Evolutionary conservation across 495 filamentous ascomycete genomes (phyloP).

Genomic region (Aspergillus cavernicola): DNA sequence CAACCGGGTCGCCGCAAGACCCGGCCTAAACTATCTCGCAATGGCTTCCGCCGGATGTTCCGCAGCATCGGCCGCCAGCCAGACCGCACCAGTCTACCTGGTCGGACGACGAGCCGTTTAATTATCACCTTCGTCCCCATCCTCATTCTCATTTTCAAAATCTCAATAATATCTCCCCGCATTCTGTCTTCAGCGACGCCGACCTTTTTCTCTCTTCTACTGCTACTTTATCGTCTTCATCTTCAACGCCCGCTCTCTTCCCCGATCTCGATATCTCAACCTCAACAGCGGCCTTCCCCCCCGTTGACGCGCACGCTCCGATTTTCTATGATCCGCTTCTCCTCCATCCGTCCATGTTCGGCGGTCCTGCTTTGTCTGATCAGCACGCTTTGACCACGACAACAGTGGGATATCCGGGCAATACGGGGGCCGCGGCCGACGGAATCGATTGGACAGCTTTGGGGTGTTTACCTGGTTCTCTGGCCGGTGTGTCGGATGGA

Average conservation of each 20-base stretch:
- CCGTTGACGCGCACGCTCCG: conserved; percentile 10
- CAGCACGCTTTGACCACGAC: not conserved
- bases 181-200: conserved; percentile 1
- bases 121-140: not conserved
- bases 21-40: conserved; percentile 17
- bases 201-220: not conserved
- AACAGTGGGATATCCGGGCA: conserved; percentile 5
- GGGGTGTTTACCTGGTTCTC: conserved; percentile 7
- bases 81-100: conserved; percentile 3
- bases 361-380: conserved; percentile 1
- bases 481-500: not conserved
- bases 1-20: conserved; percentile 15
- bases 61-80: conserved; percentile 9
- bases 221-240: not conserved
- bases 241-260: not conserved
- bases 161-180: conserved; percentile 6
- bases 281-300: conserved; percentile 10
- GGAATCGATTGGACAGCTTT: conserved; percentile 9
- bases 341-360: not conserved
- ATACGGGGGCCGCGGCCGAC: not conserved
- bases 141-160: not conserved
- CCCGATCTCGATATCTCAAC: not conserved
- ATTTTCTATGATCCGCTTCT: conserved; percentile 6
- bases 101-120: conserved; percentile 1
- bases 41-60: conserved; percentile 12